Percentiles rank a stretch among this genome's conserved stretches.
phyloP scores from a whole-genome alignment of 2,329 filamentous ascomycete species.

The Arthrobotrys sinensis region DNA sequence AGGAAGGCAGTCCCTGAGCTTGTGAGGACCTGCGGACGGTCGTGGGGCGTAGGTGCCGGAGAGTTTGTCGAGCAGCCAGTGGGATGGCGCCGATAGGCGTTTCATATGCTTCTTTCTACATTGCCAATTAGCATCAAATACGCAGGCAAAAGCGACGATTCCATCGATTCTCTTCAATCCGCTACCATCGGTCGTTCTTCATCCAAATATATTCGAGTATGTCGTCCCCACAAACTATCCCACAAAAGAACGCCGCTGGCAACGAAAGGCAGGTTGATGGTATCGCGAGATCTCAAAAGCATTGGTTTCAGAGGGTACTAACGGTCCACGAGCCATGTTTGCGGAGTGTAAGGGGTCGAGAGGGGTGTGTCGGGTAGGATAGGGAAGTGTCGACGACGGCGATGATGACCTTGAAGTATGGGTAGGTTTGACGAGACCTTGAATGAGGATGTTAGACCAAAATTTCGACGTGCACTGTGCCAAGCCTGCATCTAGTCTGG shows the following conservation, averaged over 20 bases:
- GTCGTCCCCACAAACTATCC: conserved; percentile 14
- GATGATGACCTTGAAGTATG: conserved; percentile 56
- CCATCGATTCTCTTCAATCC: conserved; percentile 20
- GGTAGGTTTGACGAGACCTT: conserved; percentile 50
- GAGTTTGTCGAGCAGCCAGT: conserved; percentile 99
- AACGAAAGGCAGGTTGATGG: conserved; percentile 33
- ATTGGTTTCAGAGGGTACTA: conserved; percentile 45
- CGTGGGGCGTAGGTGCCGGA: conserved; percentile 86
- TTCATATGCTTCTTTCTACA: conserved; percentile 95
- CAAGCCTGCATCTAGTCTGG: conserved; percentile 43
- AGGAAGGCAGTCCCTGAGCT: conserved; percentile 98
- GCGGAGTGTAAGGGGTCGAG: conserved; percentile 51
- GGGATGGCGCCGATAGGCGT: conserved; percentile 97
- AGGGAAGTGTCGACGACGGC: conserved; percentile 47
- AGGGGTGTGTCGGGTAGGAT: conserved; percentile 38
- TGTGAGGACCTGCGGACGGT: conserved; percentile 91
- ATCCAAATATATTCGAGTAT: conserved; percentile 7
- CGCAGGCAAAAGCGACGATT: conserved; percentile 9
- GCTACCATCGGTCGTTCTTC: conserved; percentile 27
- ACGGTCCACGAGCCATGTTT: conserved; percentile 61
- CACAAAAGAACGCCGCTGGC: conserved; percentile 21
- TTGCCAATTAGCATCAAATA: conserved; percentile 50
- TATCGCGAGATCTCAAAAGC: conserved; percentile 19
- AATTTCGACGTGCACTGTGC: conserved; percentile 59
- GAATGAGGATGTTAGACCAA: conserved; percentile 53